Conservation (phyloP, 1,284 basidiomycete genomes). For the Cutaneotrichosporon mucoides region DNA sequence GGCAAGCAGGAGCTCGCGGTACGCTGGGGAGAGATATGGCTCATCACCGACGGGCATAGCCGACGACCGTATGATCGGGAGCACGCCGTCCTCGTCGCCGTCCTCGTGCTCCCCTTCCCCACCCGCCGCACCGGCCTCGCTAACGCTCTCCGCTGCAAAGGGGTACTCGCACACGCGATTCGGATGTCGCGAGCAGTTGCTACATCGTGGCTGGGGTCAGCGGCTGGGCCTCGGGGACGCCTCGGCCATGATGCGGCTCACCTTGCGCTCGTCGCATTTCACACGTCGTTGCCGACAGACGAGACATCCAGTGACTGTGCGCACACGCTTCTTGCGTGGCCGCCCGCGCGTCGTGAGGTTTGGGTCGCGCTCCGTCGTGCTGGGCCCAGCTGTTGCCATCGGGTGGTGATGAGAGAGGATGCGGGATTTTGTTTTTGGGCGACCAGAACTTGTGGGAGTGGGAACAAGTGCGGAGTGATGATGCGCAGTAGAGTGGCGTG, state of each 20-base stretch:
- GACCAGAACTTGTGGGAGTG: too few relatives aligned
- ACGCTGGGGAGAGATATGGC: not conserved
- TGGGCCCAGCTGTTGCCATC: not conserved
- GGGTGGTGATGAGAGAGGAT: too few relatives aligned
- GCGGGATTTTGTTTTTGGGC: too few relatives aligned
- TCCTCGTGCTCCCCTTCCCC: not conserved
- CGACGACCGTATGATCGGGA: not conserved
- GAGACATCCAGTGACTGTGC: conserved; percentile 9
- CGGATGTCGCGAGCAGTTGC: conserved; percentile 8
- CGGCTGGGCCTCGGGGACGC: not conserved
- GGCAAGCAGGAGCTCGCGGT: not conserved
- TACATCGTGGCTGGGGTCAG: conserved; percentile 8
- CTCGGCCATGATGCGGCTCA: not conserved
- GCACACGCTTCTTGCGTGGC: conserved; percentile 9
- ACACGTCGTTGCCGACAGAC: conserved; percentile 8
- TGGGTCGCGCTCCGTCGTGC: not conserved
- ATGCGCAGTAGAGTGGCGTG: too few relatives aligned
- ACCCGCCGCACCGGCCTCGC: not conserved
- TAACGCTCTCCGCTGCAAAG: conserved; percentile 1
- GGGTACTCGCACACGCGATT: conserved; percentile 10
- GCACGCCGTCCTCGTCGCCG: not conserved
- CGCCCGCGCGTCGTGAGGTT: conserved; percentile 5
- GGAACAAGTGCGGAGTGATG: too few relatives aligned
- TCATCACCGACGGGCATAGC: not conserved
- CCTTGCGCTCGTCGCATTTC: conserved; percentile 10